Conservation (phyloP, 371 early-diverging fungal genomes). For the Pancytospora epiphaga region DNA sequence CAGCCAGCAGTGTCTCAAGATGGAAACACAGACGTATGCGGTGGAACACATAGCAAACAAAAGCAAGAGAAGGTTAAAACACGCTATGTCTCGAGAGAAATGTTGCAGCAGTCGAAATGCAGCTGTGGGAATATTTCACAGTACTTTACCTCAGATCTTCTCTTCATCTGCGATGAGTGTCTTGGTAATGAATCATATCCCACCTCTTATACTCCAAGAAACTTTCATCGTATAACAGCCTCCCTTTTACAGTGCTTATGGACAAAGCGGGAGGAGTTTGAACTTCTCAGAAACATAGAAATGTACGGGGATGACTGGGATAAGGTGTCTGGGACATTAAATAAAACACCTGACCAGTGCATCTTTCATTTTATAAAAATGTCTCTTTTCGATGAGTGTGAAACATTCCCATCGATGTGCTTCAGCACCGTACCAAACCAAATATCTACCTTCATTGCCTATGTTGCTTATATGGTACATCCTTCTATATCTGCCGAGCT, state of each 20-base stretch:
- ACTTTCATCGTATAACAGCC: conserved; percentile 39
- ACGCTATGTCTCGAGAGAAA: conserved; percentile 8
- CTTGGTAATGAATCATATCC: conserved; percentile 45
- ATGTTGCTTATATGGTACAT: conserved; percentile 76
- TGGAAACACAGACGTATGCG: neutral
- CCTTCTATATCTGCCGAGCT: conserved; percentile 77
- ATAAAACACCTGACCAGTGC: conserved; percentile 79
- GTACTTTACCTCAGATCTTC: conserved; percentile 13
- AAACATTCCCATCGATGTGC: conserved; percentile 64
- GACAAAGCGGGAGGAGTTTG: conserved; percentile 80
- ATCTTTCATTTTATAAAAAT: conserved; percentile 80
- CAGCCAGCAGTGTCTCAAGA: neutral
- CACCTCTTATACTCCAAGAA: conserved; percentile 1
- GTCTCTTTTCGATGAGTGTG: conserved; percentile 80
- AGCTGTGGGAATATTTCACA: conserved; percentile 1
- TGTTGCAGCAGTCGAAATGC: conserved; percentile 12
- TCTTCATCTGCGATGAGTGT: conserved; percentile 49
- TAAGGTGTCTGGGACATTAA: conserved; percentile 69
- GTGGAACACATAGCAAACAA: too few species aligned
- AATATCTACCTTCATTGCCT: conserved; percentile 80
- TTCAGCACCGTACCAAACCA: conserved; percentile 83
- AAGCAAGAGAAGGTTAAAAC: neutral
- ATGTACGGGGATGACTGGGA: conserved; percentile 83
- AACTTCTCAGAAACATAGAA: conserved; percentile 84
- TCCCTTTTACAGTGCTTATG: conserved; percentile 63